Base-by-base conservation (phyloP, 163 green algal species). In the Chloromonas sp. region DNA sequence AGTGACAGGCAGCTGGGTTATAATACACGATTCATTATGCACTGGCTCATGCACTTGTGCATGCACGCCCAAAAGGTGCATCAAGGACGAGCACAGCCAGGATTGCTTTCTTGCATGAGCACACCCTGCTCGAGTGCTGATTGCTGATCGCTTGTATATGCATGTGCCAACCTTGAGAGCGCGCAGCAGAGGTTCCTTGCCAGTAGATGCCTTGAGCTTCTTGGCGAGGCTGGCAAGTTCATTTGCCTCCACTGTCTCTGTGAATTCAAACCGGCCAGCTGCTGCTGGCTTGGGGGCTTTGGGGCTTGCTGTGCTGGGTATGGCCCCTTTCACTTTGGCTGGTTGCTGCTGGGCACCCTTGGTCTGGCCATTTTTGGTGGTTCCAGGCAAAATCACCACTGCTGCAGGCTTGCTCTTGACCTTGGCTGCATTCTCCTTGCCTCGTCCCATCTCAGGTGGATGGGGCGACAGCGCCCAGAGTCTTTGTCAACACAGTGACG, bases 101-200 rank as follows among this genome's bases (percentile, higher is more conserved):
- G 36, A 36, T 36, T 36, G 36, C 36, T 36, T 36, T 36, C 36
- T 36, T 36, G 36, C 36, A 36, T 36, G 36, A 36, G 36, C 36
- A 36, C 36, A 36, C 36, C 36, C 36, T 36, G 36, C 36, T 36
- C 36, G 36, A 36, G 36, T 36, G 36, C 36, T 36, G 36, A 36
- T 36, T 36, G 36, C 36, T 36, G 36, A 36, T 36, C 36, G 36
- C 36, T 36, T 36, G 36, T 36, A 36, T 36, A 36, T 36, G 36
- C 36, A 36, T 36, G 36, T 36, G 2, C 77, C 1, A 1, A 82
- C 78, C 78, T 94, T 94, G 14, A 95, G 82, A 3, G 83, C 60
- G 79, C 90, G 89, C 14, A 94, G 14, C 62, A 91, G 5, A 1
- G 83, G 70, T 81, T 95, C 92, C 71, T 92, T 95, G 77, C 86